phyloP scores from a whole-genome alignment of 305 asterid genomes.

The Galium porrigens region DNA sequence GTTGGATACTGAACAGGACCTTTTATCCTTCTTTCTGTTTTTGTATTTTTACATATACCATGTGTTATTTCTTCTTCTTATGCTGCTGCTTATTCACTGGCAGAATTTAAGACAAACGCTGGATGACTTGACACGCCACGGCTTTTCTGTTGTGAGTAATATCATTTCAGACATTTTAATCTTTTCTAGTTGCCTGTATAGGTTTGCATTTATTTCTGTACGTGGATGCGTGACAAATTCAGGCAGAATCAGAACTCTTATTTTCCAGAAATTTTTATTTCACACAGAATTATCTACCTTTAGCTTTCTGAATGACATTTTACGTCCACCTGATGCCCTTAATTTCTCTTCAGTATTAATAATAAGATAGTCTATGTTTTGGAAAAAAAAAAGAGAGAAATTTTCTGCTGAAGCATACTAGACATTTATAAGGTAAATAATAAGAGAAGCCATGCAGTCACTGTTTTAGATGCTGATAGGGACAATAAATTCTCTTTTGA shows the following conservation, averaged over 20 bases:
- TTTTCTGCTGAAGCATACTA: not conserved
- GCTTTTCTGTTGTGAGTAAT: constrained; percentile 87
- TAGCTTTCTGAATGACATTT: not conserved
- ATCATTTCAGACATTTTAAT: constrained; percentile 16
- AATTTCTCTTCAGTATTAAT: not conserved
- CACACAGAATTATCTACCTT: not conserved
- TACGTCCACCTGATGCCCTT: not conserved
- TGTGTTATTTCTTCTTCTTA: not conserved
- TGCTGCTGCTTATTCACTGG: constrained; percentile 15
- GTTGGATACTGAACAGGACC: not conserved
- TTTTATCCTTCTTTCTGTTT: not conserved
- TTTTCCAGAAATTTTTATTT: not conserved
- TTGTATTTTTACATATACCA: not conserved
- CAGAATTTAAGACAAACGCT: constrained; percentile 91
- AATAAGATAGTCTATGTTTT: not conserved
- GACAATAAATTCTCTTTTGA: not conserved
- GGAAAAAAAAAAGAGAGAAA: no score
- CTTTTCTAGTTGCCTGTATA: not conserved
- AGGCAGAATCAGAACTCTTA: not conserved
- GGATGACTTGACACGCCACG: constrained; percentile 88
- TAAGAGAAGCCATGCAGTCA: not conserved
- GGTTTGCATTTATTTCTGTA: not conserved
- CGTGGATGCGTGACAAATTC: not conserved
- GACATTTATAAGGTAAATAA: not conserved
- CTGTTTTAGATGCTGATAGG: constrained; percentile 1